Conservation (phyloP, 2,329 filamentous ascomycete genomes). For the Fusarium solani-melongenae region DNA sequence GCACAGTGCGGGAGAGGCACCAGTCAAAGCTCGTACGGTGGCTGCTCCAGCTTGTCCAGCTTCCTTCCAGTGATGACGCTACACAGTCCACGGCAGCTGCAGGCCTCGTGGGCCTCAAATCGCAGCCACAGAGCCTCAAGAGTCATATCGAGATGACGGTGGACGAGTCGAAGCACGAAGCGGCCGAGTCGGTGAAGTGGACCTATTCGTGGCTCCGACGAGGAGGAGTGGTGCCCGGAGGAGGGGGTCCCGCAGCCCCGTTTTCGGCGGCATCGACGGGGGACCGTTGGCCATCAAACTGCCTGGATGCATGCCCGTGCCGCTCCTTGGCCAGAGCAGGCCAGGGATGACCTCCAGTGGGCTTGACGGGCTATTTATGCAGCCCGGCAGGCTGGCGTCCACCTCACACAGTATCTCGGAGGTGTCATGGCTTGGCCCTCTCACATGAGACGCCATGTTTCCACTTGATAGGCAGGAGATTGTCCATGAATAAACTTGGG, state of each 20-base stretch:
- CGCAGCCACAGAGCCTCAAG: background rate
- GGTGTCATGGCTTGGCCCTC: background rate
- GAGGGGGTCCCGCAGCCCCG: background rate
- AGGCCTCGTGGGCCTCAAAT: slow-evolving; percentile 28
- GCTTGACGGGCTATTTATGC: slow-evolving; percentile 5
- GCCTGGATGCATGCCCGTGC: slow-evolving; percentile 9
- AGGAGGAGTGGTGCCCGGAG: background rate
- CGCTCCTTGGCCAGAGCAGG: background rate
- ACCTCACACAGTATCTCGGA: background rate
- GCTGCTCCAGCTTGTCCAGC: background rate
- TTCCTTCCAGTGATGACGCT: slow-evolving; percentile 10
- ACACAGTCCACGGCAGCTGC: slow-evolving; percentile 13
- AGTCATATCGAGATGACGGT: background rate
- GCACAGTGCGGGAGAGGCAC: slow-evolving; percentile 20
- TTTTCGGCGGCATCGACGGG: background rate
- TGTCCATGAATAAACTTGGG: background rate
- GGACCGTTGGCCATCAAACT: slow-evolving; percentile 1
- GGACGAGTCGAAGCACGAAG: background rate
- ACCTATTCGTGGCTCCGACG: background rate
- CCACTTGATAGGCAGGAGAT: background rate
- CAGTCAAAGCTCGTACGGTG: background rate
- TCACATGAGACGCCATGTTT: background rate
- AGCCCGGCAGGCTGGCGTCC: background rate
- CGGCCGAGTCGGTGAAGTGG: background rate
- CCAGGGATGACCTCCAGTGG: slow-evolving; percentile 2